A percentile compares a stretch with the other conserved stretches of the same genome.
Evolutionary conservation across 768 basidiomycete species (phyloP).

Genomic region (Leccinum rimulosum): DNA sequence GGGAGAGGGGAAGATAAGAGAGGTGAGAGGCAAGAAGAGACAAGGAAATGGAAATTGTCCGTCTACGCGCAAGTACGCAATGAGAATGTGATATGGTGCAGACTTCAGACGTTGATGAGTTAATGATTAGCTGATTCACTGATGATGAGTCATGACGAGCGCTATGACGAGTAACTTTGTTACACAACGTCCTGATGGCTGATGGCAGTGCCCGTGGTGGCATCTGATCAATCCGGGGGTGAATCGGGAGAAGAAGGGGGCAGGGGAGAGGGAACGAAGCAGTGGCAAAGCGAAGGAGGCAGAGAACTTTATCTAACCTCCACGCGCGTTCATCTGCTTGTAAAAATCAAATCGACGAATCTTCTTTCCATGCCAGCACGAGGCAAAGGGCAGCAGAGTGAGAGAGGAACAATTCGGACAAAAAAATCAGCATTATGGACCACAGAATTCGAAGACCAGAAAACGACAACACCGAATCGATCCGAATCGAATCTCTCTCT

Average conservation of each 20-base stretch:
- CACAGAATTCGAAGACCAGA: not conserved
- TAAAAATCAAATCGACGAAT: slow-evolving; percentile 25
- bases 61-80: not conserved
- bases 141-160: not conserved
- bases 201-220: not conserved
- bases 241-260: not conserved
- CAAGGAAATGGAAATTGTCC: not conserved
- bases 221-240: not conserved
- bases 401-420: not conserved
- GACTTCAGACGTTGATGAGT: not conserved
- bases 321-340: not conserved
- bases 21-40: not conserved
- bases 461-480: slow-evolving; percentile 1
- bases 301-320: not conserved
- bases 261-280: not conserved
- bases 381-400: not conserved
- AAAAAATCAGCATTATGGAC: not conserved
- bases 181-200: not conserved
- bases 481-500: not conserved
- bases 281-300: not conserved
- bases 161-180: not conserved
- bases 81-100: no score
- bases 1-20: not conserved
- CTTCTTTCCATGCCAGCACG: slow-evolving; percentile 10
- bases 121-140: no score